Conservation (phyloP, 2,329 filamentous ascomycete species). For the Alternaria metachromatica region DNA sequence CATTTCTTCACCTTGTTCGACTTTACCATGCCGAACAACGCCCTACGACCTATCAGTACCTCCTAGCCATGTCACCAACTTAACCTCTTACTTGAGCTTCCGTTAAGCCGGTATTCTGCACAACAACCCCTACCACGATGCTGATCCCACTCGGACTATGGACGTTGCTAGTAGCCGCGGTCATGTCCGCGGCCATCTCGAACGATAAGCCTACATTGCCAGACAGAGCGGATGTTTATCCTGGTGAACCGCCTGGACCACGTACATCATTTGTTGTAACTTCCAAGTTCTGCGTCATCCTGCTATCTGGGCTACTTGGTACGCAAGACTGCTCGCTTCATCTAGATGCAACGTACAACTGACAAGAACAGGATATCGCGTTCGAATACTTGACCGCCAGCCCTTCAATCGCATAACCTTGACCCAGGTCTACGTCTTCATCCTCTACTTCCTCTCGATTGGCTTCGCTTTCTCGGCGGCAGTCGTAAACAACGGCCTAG, state of each 20-base stretch:
- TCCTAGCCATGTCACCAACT: neutral
- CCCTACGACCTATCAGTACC: neutral
- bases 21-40: neutral
- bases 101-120: neutral
- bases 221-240: neutral
- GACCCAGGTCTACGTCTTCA: conserved; percentile 40
- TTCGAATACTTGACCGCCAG: conserved; percentile 10
- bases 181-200: neutral
- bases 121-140: neutral
- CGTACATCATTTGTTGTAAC: neutral
- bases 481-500: conserved; percentile 42
- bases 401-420: conserved; percentile 9
- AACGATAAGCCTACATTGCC: neutral
- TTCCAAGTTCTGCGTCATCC: conserved; percentile 1
- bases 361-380: conserved; percentile 22
- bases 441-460: conserved; percentile 46
- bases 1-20: neutral
- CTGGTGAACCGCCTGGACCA: neutral
- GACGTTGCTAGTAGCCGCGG: neutral
- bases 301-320: conserved; percentile 7
- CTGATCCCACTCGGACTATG: neutral
- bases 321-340: neutral
- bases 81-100: neutral
- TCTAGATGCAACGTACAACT: neutral
- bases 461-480: conserved; percentile 45